phyloP scores from a whole-genome alignment of 1,284 basidiomycete species.

The Stygiomarasmius scandens region DNA sequence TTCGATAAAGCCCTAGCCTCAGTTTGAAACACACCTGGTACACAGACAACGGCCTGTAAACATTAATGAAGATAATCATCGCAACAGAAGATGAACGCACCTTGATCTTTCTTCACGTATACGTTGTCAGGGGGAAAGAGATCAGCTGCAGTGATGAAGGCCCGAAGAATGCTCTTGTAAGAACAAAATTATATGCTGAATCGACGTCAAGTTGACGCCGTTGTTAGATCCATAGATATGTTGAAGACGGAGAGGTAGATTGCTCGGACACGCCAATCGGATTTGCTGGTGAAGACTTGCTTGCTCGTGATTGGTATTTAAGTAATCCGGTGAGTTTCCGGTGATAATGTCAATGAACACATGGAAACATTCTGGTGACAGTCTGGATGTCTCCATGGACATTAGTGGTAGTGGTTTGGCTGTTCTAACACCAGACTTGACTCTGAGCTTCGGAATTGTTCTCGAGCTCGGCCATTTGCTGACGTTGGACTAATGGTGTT shows the following conservation, averaged over 20 bases:
- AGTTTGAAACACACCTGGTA: too few species aligned
- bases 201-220: slow-evolving; percentile 99
- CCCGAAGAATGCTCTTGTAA: slow-evolving; percentile 95
- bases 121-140: slow-evolving; percentile 95
- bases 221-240: slow-evolving; percentile 99
- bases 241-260: slow-evolving; percentile 94
- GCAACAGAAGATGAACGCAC: slow-evolving; percentile 28
- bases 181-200: slow-evolving; percentile 91
- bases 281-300: slow-evolving; percentile 97
- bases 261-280: slow-evolving; percentile 97
- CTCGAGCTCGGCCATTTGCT: slow-evolving; percentile 99
- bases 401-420: slow-evolving; percentile 95
- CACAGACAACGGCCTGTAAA: slow-evolving; percentile 82
- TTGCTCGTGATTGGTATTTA: slow-evolving; percentile 97
- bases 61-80: slow-evolving; percentile 7
- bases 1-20: too few species aligned
- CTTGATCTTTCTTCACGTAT: slow-evolving; percentile 98
- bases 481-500: slow-evolving; percentile 90
- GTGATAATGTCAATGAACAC: slow-evolving; percentile 4
- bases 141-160: slow-evolving; percentile 94
- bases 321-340: slow-evolving; percentile 17
- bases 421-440: slow-evolving; percentile 65
- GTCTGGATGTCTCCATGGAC: slow-evolving; percentile 97
- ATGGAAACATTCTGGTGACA: slow-evolving; percentile 74
- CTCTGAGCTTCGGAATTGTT: slow-evolving; percentile 93